Evolutionary conservation across 495 filamentous ascomycete genomes (phyloP), one percentile per base, ranked within the genome.

Genomic region (Emericellopsis terricola): DNA sequence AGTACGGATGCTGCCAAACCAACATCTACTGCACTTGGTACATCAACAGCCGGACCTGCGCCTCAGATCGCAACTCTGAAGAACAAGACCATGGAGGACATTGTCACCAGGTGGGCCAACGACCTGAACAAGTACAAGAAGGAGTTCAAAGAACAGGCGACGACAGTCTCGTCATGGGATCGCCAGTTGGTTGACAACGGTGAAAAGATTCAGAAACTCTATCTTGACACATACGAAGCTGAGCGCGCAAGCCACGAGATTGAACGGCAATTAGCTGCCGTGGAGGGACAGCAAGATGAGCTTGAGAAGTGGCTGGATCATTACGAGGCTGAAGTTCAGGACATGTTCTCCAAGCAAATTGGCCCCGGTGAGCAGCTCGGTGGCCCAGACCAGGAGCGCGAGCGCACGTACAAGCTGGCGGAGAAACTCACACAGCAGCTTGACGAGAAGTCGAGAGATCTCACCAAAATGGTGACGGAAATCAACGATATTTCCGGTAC

Each of bases 31-130:
- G 45, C 42, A 29, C 56, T 83, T 37, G 64, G 66, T 10, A 67
- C 70, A n/a, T 87, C 83, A 1, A 87, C 80, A 15, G 56, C 69
- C 27, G 85, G 84, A 0, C 84, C 82, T 5, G 50, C 71, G 2
- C 81, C 85, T n/a, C 68, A 76, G 15, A 69, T 82, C 44, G 87
- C 87, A 2, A 81, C 89, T 9, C 60, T 99, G 15, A 93, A 91
- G 61, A 92, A 93, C 50, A 96, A 92, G 60, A 91, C 87, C 1
- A 96, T 99, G 87, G 89, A 96, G 47, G 91, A 99, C 51, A 96
- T 99, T 43, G 84, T 99, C 46, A 94, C 80, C n/a, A 72, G 82
- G 13, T 99, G 91, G 91, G 89, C 89, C 0, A 78, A 81, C 0
- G 89, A 96, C 48, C 69, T 96, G 18, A 75, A 81, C 38, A 89